phyloP scores from a whole-genome alignment of 257 asterid genomes.

The Coffea eugenioides region DNA sequence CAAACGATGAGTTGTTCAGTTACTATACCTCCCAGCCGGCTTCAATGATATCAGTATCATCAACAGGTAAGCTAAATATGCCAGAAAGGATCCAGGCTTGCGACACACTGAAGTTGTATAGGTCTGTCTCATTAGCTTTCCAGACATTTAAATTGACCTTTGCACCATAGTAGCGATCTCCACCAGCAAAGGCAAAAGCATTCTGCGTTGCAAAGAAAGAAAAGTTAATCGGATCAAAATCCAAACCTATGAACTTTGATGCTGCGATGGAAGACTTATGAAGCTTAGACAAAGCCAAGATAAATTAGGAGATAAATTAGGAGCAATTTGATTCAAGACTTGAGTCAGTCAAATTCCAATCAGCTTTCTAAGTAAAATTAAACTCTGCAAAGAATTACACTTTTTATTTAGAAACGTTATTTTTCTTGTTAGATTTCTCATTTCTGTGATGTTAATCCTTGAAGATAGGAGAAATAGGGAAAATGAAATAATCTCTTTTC shows the following conservation, averaged over 20 bases:
- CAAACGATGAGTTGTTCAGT: background rate
- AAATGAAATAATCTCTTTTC: too few relatives aligned
- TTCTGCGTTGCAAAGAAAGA: conserved; percentile 42
- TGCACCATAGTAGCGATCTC: conserved; percentile 81
- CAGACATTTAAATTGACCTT: conserved; percentile 92
- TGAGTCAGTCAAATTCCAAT: too few relatives aligned
- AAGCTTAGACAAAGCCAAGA: too few relatives aligned
- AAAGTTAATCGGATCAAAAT: background rate
- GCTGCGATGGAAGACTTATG: too few relatives aligned
- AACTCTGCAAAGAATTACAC: too few relatives aligned
- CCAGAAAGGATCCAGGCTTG: conserved; percentile 93
- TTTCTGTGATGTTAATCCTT: too few relatives aligned
- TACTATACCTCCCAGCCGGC: conserved; percentile 92
- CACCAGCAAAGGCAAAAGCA: conserved; percentile 88
- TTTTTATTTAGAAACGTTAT: too few relatives aligned
- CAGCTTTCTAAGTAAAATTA: too few relatives aligned
- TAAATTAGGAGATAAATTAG: too few relatives aligned
- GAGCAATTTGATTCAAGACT: too few relatives aligned
- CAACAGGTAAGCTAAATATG: conserved; percentile 44
- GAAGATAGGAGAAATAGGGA: too few relatives aligned
- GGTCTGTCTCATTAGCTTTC: conserved; percentile 78
- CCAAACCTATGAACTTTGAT: background rate
- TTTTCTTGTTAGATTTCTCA: too few relatives aligned
- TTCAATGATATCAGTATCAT: conserved; percentile 95
- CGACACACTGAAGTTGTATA: conserved; percentile 84